Conservation (phyloP, 75 land plant genomes). For the Adiantum capillusveneris region DNA sequence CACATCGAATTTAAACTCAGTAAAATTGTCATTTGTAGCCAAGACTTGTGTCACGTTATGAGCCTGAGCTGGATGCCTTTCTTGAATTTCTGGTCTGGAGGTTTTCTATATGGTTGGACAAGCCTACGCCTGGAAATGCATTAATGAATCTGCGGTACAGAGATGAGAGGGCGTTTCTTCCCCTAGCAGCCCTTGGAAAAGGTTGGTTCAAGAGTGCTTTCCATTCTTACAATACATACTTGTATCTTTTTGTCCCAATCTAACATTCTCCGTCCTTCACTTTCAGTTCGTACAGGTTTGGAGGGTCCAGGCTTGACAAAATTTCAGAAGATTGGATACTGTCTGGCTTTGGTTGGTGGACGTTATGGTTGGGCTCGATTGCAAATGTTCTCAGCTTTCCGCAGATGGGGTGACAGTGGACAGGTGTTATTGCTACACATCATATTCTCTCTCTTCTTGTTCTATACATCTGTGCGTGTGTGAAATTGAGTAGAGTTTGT, state of each 20-base stretch:
- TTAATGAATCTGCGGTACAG: slow-evolving; percentile 95
- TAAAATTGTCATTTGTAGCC: too few species aligned
- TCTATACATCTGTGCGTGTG: too few species aligned
- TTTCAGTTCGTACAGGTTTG: slow-evolving; percentile 83
- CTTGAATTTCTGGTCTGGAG: slow-evolving; percentile 95
- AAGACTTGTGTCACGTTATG: slow-evolving; percentile 90
- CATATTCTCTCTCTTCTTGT: too few species aligned
- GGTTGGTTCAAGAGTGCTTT: slow-evolving; percentile 12
- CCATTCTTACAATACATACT: too few species aligned
- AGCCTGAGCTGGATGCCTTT: slow-evolving; percentile 87
- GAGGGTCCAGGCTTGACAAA: slow-evolving; percentile 87
- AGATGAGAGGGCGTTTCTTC: slow-evolving; percentile 50
- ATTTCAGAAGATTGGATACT: slow-evolving; percentile 77
- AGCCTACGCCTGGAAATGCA: slow-evolving; percentile 93
- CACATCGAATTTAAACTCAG: too few species aligned
- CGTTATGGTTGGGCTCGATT: slow-evolving; percentile 84
- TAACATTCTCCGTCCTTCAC: not conserved
- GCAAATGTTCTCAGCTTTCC: slow-evolving; percentile 87
- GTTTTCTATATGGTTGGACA: slow-evolving; percentile 95
- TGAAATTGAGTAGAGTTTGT: too few species aligned
- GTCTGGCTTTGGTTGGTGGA: slow-evolving; percentile 74
- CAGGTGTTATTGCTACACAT: slow-evolving; percentile 36
- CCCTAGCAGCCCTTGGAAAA: slow-evolving; percentile 17
- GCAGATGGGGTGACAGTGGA: slow-evolving; percentile 91
- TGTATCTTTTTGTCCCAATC: too few species aligned